Percentiles rank a stretch among this genome's conserved stretches.
Conservation (phyloP, 306 rosid genomes). For the Canavalia gladiata region DNA sequence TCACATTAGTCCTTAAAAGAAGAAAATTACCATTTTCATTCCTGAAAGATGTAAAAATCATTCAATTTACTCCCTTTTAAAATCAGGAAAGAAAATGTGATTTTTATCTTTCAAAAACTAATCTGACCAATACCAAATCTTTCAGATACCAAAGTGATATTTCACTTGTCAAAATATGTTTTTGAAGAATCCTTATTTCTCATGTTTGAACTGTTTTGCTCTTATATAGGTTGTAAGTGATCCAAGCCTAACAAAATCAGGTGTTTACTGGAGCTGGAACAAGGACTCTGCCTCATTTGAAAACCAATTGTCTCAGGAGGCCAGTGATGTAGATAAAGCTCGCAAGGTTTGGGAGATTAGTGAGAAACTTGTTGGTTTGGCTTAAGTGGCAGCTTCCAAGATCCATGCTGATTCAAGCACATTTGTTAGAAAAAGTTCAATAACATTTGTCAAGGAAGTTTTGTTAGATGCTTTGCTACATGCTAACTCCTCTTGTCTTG, state of each 20-base stretch:
- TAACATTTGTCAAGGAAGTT: slow-evolving; percentile 30
- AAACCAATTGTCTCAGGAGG: slow-evolving; percentile 82
- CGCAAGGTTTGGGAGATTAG: slow-evolving; percentile 84
- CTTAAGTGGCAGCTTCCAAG: slow-evolving; percentile 45
- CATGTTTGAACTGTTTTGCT: slow-evolving; percentile 29
- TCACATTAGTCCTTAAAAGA: too few species aligned
- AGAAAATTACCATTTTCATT: too few species aligned
- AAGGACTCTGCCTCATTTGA: slow-evolving; percentile 82
- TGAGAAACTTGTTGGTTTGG: slow-evolving; percentile 85
- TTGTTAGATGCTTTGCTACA: slow-evolving; percentile 20
- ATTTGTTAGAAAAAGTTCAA: slow-evolving; percentile 40
- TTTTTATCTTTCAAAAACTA: too few species aligned
- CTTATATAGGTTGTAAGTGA: slow-evolving; percentile 74
- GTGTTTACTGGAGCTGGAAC: slow-evolving; percentile 97
- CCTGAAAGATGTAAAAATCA: too few species aligned
- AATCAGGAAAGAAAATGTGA: too few species aligned
- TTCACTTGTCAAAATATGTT: neutral
- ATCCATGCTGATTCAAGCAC: slow-evolving; percentile 5
- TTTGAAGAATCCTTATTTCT: neutral
- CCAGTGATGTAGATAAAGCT: slow-evolving; percentile 76
- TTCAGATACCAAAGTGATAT: too few species aligned
- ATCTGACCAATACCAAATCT: too few species aligned
- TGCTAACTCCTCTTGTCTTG: slow-evolving; percentile 38
- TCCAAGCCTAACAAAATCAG: slow-evolving; percentile 87
- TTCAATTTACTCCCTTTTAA: too few species aligned